phyloP scores from a whole-genome alignment of 768 basidiomycete species.

The Dentipellis fragilis region DNA sequence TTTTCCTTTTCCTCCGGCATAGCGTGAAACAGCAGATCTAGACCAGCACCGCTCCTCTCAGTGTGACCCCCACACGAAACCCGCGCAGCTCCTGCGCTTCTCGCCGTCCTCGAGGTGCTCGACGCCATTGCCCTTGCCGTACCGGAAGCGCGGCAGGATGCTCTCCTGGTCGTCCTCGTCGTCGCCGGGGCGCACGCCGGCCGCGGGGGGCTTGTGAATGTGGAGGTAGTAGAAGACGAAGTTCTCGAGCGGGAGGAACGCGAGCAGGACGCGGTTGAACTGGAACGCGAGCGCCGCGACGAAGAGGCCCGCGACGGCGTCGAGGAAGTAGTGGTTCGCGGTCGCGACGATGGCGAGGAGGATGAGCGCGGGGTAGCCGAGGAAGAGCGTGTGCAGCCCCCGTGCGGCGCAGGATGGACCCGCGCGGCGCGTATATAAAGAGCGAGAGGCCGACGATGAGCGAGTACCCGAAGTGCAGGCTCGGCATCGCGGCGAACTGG shows the following conservation, averaged over 20 bases:
- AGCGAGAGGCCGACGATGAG: conserved; percentile 8
- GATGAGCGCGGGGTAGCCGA: conserved; percentile 4
- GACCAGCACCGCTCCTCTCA: too few species aligned
- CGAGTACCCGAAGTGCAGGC: conserved; percentile 7
- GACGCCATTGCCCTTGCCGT: neutral
- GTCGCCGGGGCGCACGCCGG: neutral
- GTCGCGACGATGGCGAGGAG: conserved; percentile 8
- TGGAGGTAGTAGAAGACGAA: neutral
- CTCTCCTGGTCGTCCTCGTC: neutral
- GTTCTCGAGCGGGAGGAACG: conserved; percentile 5
- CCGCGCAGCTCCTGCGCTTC: too few species aligned
- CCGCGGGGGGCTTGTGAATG: conserved; percentile 4
- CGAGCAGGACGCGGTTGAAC: conserved; percentile 3
- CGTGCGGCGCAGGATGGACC: neutral
- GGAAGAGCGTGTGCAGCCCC: conserved; percentile 2
- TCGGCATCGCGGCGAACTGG: conserved; percentile 9
- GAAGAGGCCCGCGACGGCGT: conserved; percentile 3
- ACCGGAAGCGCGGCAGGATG: neutral
- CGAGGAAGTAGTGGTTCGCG: conserved; percentile 9
- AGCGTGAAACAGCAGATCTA: too few species aligned
- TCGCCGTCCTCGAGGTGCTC: too few species aligned
- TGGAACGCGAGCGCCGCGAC: conserved; percentile 2
- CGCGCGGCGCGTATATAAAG: neutral
- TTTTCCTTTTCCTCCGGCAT: too few species aligned
- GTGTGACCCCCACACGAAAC: too few species aligned